Percentiles rank a stretch among this genome's conserved stretches.
phyloP scores from a whole-genome alignment of 108 stramenopile species.

The Bacterosira constricta region DNA sequence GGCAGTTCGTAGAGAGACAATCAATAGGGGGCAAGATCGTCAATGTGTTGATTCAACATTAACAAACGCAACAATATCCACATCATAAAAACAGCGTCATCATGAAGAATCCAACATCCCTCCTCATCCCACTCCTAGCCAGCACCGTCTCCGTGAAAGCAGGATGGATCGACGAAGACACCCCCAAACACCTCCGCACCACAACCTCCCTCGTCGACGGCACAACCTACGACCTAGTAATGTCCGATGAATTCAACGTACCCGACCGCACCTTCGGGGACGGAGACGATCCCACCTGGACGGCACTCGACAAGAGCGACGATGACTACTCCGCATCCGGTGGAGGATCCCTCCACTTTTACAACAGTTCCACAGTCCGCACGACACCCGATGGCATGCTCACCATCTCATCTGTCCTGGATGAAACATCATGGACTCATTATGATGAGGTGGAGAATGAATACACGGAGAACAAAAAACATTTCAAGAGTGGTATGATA shows the following conservation, averaged over 20 bases:
- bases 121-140: neutral
- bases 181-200: conserved; percentile 65
- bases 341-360: conserved; percentile 94
- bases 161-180: conserved; percentile 75
- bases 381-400: conserved; percentile 89
- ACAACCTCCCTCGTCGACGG: conserved; percentile 80
- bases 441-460: conserved; percentile 72
- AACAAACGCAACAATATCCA: no score
- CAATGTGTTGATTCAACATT: no score
- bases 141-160: neutral
- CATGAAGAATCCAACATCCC: neutral
- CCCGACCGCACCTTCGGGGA: conserved; percentile 88
- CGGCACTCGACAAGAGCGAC: conserved; percentile 89
- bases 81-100: neutral
- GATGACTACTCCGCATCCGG: conserved; percentile 82
- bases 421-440: conserved; percentile 65
- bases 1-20: no score
- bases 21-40: no score
- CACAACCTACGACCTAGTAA: conserved; percentile 74
- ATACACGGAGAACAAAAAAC: conserved; percentile 62
- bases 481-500: conserved; percentile 90
- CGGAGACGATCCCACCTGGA: conserved; percentile 94
- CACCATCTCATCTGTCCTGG: conserved; percentile 69
- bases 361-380: conserved; percentile 83
- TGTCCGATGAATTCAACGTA: conserved; percentile 91